A percentile compares a stretch with the other conserved stretches of the same genome.
These are phyloP conservation scores for Craspedostauros australis DNA, from an alignment of 108 stramenopile genomes.

Conservation along the genomic window DNA sequence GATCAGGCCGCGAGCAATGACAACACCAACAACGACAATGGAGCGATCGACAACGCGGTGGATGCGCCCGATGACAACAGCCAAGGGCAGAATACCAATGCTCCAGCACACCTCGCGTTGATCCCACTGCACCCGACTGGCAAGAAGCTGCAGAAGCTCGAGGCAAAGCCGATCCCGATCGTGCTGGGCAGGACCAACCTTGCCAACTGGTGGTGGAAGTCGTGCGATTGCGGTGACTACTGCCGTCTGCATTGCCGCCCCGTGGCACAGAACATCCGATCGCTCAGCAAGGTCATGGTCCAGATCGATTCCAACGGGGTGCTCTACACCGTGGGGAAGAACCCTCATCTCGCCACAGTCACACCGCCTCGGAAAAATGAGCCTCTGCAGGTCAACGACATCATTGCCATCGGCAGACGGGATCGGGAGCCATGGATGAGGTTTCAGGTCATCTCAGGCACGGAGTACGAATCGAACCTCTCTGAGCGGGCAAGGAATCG, in stretches of 20 bases:
- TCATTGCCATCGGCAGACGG: slow-evolving; percentile 26
- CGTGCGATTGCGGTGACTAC: slow-evolving; percentile 29
- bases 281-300: slow-evolving; percentile 29
- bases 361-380: background rate
- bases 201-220: slow-evolving; percentile 34
- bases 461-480: too few relatives aligned
- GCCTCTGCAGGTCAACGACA: slow-evolving; percentile 9
- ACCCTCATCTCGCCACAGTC: slow-evolving; percentile 1
- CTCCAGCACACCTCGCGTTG: slow-evolving; percentile 7
- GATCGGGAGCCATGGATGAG: slow-evolving; percentile 35
- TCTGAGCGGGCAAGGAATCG: too few relatives aligned
- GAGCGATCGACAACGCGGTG: too few relatives aligned
- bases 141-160: slow-evolving; percentile 2
- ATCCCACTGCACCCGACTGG: slow-evolving; percentile 18
- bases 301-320: slow-evolving; percentile 20
- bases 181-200: slow-evolving; percentile 23
- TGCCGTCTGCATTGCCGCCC: slow-evolving; percentile 31
- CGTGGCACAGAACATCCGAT: slow-evolving; percentile 24
- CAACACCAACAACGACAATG: too few relatives aligned
- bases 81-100: background rate
- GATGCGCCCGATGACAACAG: background rate
- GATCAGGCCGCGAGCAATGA: too few relatives aligned
- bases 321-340: slow-evolving; percentile 5
- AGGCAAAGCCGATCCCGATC: slow-evolving; percentile 19
- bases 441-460: too few relatives aligned